Evolutionary conservation across 2,329 filamentous ascomycete species (phyloP), one percentile per base, ranked within the genome.

Genomic region (Fusarium sp.): DNA sequence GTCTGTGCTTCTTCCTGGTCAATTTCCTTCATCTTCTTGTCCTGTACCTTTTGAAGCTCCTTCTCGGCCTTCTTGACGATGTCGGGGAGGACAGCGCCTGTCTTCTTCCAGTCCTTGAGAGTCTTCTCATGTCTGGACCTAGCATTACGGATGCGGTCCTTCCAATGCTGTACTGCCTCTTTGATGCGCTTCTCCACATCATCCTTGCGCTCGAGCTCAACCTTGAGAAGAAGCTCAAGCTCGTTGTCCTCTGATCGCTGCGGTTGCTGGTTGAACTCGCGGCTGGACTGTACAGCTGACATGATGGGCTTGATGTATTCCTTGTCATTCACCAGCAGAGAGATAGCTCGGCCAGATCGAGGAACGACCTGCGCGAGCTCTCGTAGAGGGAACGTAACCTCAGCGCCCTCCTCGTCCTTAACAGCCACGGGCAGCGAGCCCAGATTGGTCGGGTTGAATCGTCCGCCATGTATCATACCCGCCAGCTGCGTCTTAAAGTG

Each of bases 211-310:
- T 86, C 85, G 29, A 81, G 78, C 81, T 88, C 86, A 56, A 88
- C 78, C 73, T 82, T 82, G 64, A 89, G 80, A 28, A 85, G 73
- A 59, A 89, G 83, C 80, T 89, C 86, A 23, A 89, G 83, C 77
- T 87, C 85, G 77, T 88, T 88, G 76, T 89, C 86, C 44, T 84
- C 80, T 75, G 82, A 82, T 21, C 80, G 80, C 82, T 89, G 87
- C 46, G 86, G 86, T 82, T 88, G 86, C 82, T 88, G 86, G 81
- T 88, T 88, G 78, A 86, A 88, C 70, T 85, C 82, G n/a, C 76
- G 73, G 72, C 81, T 84, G 29, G 77, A 72, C 78, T 88, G 85
- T 50, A 88, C 80, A 31, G 86, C 86, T 73, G 81, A 83, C 82
- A 87, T 84, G 78, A 88, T 84, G 70, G 84, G 81, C 80, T 86